Conservation (phyloP, 495 filamentous ascomycete species). For the Lophiotrema nucula region DNA sequence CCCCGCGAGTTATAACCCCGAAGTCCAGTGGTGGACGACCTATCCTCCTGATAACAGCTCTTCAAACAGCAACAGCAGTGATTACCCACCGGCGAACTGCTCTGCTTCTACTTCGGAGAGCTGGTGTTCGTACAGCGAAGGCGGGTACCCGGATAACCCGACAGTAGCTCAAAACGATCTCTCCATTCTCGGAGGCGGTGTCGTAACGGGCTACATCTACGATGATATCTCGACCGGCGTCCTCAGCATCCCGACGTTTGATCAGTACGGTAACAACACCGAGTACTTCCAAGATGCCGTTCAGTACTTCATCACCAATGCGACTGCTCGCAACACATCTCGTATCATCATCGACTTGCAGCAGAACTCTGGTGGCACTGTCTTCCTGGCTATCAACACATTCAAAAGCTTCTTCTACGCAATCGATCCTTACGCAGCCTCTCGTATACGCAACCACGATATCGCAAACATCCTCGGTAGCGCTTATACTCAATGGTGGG, state of each 20-base stretch:
- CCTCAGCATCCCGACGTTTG: constrained; percentile 53
- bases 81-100: background rate
- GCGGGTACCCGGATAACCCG: constrained; percentile 19
- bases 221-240: constrained; percentile 45
- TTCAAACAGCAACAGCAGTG: background rate
- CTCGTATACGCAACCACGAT: constrained; percentile 19
- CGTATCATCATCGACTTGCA: constrained; percentile 28
- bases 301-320: constrained; percentile 44
- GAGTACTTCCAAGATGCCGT: constrained; percentile 44
- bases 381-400: constrained; percentile 9
- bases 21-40: constrained; percentile 3
- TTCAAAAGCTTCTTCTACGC: constrained; percentile 28
- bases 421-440: constrained; percentile 12
- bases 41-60: background rate
- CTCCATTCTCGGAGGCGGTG: background rate
- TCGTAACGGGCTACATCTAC: constrained; percentile 45
- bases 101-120: background rate
- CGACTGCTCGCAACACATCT: constrained; percentile 40
- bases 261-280: constrained; percentile 37
- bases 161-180: constrained; percentile 13
- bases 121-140: constrained; percentile 13
- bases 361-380: constrained; percentile 20
- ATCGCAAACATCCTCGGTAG: constrained; percentile 15
- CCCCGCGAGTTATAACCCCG: constrained; percentile 7
- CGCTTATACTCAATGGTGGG: constrained; percentile 6